phyloP scores from a whole-genome alignment of 2,329 filamentous ascomycete genomes.

The Ophiocordyceps camponoti-rufipedis region DNA sequence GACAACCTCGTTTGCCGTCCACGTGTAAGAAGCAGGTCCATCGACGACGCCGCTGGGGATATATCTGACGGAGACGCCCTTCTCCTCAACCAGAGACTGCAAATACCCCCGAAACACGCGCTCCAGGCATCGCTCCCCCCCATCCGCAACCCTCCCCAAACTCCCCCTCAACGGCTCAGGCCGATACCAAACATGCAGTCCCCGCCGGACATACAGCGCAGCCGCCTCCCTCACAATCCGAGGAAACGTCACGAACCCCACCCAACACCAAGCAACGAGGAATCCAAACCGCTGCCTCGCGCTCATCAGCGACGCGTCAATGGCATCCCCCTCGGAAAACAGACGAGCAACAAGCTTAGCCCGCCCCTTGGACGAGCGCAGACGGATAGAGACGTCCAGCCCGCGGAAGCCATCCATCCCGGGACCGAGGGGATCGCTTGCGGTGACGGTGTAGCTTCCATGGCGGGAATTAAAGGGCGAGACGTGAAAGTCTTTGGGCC shows the following conservation, averaged over 20 bases:
- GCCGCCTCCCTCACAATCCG: conserved; percentile 44
- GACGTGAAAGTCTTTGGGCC: conserved; percentile 58
- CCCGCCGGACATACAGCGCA: conserved; percentile 34
- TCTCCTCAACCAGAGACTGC: conserved; percentile 7
- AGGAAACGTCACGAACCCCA: conserved; percentile 46
- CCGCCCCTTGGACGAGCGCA: conserved; percentile 40
- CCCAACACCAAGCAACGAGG: conserved; percentile 44
- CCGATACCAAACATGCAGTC: conserved; percentile 44
- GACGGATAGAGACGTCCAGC: conserved; percentile 41
- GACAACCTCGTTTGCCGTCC: conserved; percentile 7
- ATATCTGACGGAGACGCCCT: conserved; percentile 30
- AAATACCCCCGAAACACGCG: conserved; percentile 28
- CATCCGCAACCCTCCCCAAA: conserved; percentile 32
- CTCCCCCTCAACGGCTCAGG: conserved; percentile 42
- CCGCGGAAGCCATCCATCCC: conserved; percentile 17
- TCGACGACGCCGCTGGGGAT: conserved; percentile 27
- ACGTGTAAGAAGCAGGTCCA: conserved; percentile 19
- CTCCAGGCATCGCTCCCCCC: conserved; percentile 28
- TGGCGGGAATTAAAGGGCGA: conserved; percentile 54
- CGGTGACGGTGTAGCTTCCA: conserved; percentile 31
- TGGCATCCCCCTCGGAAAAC: conserved; percentile 28
- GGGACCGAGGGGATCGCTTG: conserved; percentile 24
- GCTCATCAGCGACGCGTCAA: conserved; percentile 30
- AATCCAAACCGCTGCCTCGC: conserved; percentile 25
- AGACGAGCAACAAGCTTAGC: conserved; percentile 44